phyloP scores from a whole-genome alignment of 1,284 basidiomycete genomes.

The Stygiomarasmius scandens region DNA sequence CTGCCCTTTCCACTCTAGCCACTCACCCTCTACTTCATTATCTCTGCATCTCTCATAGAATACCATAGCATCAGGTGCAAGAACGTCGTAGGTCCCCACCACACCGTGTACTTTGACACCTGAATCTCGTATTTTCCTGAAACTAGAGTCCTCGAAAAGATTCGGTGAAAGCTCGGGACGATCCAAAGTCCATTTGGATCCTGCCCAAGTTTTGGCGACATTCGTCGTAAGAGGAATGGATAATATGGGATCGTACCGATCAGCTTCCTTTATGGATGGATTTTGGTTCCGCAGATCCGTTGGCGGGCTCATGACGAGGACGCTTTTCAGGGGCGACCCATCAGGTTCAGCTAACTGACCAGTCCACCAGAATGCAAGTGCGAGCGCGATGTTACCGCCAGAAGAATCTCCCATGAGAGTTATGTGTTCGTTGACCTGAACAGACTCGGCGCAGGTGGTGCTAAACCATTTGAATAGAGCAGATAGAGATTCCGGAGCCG shows the following conservation, averaged over 20 bases:
- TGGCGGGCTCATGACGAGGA: neutral
- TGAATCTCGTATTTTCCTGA: neutral
- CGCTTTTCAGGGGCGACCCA: neutral
- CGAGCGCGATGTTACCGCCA: neutral
- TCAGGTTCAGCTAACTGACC: no score
- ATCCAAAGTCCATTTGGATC: neutral
- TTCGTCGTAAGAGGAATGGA: neutral
- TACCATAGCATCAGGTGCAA: neutral
- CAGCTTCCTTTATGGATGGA: neutral
- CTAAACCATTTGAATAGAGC: neutral
- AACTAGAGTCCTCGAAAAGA: neutral
- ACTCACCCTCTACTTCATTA: neutral
- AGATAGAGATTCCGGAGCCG: neutral
- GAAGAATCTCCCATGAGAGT: slow-evolving; percentile 3
- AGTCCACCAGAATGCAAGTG: neutral
- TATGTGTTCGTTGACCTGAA: neutral
- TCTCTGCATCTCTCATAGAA: neutral
- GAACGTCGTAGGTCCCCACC: neutral
- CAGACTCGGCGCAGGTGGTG: neutral
- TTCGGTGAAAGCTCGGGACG: slow-evolving; percentile 4
- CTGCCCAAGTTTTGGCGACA: slow-evolving; percentile 1
- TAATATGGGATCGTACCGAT: neutral
- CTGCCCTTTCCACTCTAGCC: slow-evolving; percentile 1
- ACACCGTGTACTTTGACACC: neutral
- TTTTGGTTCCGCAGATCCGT: slow-evolving; percentile 1